phyloP scores from a whole-genome alignment of 1,284 basidiomycete species.

The Athelia sp. region DNA sequence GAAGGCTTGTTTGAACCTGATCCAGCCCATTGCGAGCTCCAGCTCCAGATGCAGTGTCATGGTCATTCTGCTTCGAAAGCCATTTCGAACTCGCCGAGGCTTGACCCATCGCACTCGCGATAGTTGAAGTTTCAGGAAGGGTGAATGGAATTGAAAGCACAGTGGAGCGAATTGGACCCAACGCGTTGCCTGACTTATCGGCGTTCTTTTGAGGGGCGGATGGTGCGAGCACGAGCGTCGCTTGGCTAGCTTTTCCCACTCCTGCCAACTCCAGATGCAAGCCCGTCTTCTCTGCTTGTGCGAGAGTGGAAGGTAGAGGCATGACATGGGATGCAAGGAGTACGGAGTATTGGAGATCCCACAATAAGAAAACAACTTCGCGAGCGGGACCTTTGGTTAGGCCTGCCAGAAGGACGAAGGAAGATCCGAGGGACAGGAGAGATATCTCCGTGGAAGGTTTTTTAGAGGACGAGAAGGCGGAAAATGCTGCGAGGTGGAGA shows the following conservation, averaged over 20 bases:
- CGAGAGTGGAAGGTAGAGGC: conserved; percentile 45
- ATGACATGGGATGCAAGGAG: conserved; percentile 52
- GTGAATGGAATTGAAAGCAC: conserved; percentile 54
- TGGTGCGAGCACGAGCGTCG: conserved; percentile 50
- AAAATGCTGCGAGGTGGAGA: conserved; percentile 31
- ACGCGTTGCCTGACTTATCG: conserved; percentile 3
- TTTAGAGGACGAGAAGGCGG: conserved; percentile 14
- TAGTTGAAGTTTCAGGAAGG: conserved; percentile 46
- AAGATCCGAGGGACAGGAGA: conserved; percentile 53
- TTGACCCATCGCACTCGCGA: conserved; percentile 58
- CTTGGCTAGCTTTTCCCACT: conserved; percentile 36
- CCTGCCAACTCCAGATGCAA: conserved; percentile 27
- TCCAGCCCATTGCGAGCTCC: conserved; percentile 20
- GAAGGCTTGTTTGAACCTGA: conserved; percentile 29
- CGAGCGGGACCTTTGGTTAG: conserved; percentile 31
- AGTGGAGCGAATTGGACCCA: conserved; percentile 35
- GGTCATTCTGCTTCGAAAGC: conserved; percentile 23
- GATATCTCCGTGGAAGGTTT: conserved; percentile 28
- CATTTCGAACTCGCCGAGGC: conserved; percentile 44
- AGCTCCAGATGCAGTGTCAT: not conserved
- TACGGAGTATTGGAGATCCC: conserved; percentile 71
- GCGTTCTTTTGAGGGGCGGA: conserved; percentile 8
- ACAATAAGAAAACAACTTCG: conserved; percentile 55
- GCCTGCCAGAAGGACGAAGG: conserved; percentile 57
- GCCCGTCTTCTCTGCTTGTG: conserved; percentile 27